Base-by-base conservation (phyloP, 177 flowering plant species). In the Vitis hybrid region DNA sequence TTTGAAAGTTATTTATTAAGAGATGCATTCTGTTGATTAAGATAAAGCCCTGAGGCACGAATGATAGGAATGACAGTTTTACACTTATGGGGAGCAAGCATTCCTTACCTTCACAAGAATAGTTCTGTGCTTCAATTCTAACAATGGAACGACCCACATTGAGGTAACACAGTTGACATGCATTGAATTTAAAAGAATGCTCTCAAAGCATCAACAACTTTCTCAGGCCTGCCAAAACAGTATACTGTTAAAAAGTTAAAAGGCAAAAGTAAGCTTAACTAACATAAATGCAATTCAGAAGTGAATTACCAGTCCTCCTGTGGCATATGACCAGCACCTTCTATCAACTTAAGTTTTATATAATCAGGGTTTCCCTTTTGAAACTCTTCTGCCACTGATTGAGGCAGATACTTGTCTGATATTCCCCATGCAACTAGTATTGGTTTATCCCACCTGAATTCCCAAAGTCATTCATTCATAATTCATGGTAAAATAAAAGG, bases 271-370 rank as follows among this genome's bases (percentile, higher is more conserved):
- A 11, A 21, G 22, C 22, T 61, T 4, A 31, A 21, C 55, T 10
- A n/a, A 9, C 0, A 50, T 33, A 33, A 33, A 33, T 33, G 39
- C 39, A 33, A 0, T 33, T 33, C 39, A 33, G 39, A 16, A 39
- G 48, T 49, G 60, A 62, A 4, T 82, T 83, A 95, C 98, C 99
- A 93, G 80, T 95, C 99, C 82, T 95, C 99, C 56, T 95, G 99
- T 66, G 99, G 99, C 98, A 95, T 88, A 76, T 95, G 99, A 8
- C 99, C 98, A 21, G 98, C 97, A 12, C 99, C 99, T 81, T 95
- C 99, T 63, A 93, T 85, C 76, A 89, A 62, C 73, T 90, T 86
- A 22, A 91, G 82, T 75, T 83, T 75, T 50, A 95, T 66, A 2
- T 19, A 51, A 65, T 67, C 63, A 5, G 97, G 89, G 75, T 95